Evolutionary conservation across 768 basidiomycete species (phyloP).

Genomic region (Mycena olivaceomarginata): DNA sequence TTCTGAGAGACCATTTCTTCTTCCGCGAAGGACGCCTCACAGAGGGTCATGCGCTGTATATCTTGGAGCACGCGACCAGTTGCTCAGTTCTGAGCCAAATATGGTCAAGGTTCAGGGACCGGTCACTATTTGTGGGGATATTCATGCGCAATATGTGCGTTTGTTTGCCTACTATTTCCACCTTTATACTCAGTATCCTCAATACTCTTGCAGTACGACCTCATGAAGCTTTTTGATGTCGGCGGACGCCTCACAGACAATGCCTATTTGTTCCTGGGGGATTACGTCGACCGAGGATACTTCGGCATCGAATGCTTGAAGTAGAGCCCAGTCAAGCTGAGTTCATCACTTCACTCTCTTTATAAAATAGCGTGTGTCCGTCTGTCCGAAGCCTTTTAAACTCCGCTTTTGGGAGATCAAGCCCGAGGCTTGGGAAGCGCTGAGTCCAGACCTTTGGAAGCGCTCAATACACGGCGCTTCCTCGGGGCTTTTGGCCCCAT

Average conservation of each 20-base stretch:
- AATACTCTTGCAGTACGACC: slow-evolving; percentile 98
- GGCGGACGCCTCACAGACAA: slow-evolving; percentile 91
- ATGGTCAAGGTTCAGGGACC: slow-evolving; percentile 91
- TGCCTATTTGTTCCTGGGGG: slow-evolving; percentile 94
- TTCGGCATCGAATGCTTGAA: slow-evolving; percentile 96
- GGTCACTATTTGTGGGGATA: slow-evolving; percentile 97
- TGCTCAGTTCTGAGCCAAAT: slow-evolving; percentile 88
- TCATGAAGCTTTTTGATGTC: slow-evolving; percentile 98
- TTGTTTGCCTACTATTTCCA: neutral
- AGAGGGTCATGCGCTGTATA: slow-evolving; percentile 90
- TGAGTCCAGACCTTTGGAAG: too few relatives aligned
- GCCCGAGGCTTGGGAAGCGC: too few relatives aligned
- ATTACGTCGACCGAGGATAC: slow-evolving; percentile 97
- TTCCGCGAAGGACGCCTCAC: slow-evolving; percentile 89
- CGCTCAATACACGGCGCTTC: too few relatives aligned
- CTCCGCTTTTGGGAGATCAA: too few relatives aligned
- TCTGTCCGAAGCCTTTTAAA: too few relatives aligned
- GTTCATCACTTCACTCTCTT: too few relatives aligned
- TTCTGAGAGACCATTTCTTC: slow-evolving; percentile 94
- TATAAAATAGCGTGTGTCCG: too few relatives aligned
- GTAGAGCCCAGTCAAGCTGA: too few relatives aligned
- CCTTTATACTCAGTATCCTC: slow-evolving; percentile 8
- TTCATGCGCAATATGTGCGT: slow-evolving; percentile 96
- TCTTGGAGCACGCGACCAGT: slow-evolving; percentile 80
- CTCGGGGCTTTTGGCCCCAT: too few relatives aligned